Base-by-base conservation (phyloP, 805 yeast species). In the Pichia exigua region DNA sequence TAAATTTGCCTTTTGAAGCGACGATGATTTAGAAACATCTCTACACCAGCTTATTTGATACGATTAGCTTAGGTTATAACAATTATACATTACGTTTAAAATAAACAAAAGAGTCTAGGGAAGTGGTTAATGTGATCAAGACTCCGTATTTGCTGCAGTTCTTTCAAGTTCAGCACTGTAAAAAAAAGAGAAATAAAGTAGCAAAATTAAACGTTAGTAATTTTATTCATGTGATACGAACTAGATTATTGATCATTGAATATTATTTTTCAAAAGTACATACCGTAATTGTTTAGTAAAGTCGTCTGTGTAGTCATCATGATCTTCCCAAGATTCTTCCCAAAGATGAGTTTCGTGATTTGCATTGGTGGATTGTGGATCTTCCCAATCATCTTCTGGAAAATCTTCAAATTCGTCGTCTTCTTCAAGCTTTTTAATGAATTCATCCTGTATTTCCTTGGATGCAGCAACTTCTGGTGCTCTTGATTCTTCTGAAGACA, bases 241-340 rank as follows among this genome's bases (percentile, higher is more conserved):
- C 13, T 13, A 12, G 7, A 13, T 12, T 7, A 35, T 35, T 35
- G n/a, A 35, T n/a, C 20, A 35, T 5, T 24, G 26, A 35, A 2
- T 35, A 9, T n/a, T 17, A 15, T 2, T 35, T 4, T 35, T 27
- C 26, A 4, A 24, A 22, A 17, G 30, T 46, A 63, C 83, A 52
- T 69, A 73, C 78, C 83, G 82, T 65, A 92, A 75, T 60, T 78
- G 82, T 56, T 76, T 77, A 43, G 94, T 81, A 70, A 92, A 94
- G 58, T 88, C 89, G 62, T 91, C 97, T 21, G 57, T 58, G 54
- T 87, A 94, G 53, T 84, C 87, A 62, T 91, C 97, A 56, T 90
- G 96, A 65, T 92, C 95, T 59, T 87, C 97, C 99, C 99, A 92
- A 66, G 89, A 92, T 68, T 91, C 97, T 60, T 91, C 96, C 97